A percentile compares a stretch with the other conserved stretches of the same genome.
These are phyloP conservation scores for Penicillium sp. DNA, from an alignment of 2,329 filamentous ascomycete species.

Conservation along the genomic window DNA sequence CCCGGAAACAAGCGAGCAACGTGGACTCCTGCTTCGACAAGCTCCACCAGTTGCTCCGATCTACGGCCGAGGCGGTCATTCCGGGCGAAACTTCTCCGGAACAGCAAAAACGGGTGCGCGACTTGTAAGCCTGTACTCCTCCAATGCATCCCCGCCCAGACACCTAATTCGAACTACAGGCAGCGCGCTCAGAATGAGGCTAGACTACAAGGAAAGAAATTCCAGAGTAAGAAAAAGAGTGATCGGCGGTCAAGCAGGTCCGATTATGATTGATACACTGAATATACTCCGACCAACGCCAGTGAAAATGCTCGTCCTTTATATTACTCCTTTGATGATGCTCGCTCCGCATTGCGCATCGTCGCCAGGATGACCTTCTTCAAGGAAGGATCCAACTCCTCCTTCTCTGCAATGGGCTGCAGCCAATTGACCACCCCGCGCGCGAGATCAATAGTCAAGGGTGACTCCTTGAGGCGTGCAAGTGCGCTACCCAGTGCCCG, in stretches of 20 bases:
- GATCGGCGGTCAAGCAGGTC: conserved; percentile 46
- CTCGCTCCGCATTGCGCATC: conserved; percentile 34
- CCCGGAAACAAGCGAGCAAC: conserved; percentile 61
- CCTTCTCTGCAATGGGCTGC: conserved; percentile 43
- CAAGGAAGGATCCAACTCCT: conserved; percentile 54
- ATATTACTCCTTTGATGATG: conserved; percentile 23
- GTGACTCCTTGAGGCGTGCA: conserved; percentile 56
- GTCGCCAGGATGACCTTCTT: conserved; percentile 50
- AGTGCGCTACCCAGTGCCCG: conserved; percentile 66
- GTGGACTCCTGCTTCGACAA: conserved; percentile 59
- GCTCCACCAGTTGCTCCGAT: conserved; percentile 54
- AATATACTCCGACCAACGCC: conserved; percentile 28
- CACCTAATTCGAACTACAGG: conserved; percentile 30
- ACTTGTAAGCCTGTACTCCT: conserved; percentile 43
- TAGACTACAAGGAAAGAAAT: conserved; percentile 58
- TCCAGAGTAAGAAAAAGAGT: conserved; percentile 61
- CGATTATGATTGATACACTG: conserved; percentile 31
- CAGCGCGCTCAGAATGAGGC: conserved; percentile 59
- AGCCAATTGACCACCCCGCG: conserved; percentile 51
- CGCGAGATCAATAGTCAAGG: conserved; percentile 43
- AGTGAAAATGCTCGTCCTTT: conserved; percentile 10
- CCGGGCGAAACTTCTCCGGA: conserved; percentile 61
- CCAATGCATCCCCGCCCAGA: not conserved
- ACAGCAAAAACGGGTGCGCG: conserved; percentile 55
- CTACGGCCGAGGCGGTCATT: conserved; percentile 51